Evolutionary conservation across 345 rosid species (phyloP).

Genomic region (Lagerstroemia speciosa): DNA sequence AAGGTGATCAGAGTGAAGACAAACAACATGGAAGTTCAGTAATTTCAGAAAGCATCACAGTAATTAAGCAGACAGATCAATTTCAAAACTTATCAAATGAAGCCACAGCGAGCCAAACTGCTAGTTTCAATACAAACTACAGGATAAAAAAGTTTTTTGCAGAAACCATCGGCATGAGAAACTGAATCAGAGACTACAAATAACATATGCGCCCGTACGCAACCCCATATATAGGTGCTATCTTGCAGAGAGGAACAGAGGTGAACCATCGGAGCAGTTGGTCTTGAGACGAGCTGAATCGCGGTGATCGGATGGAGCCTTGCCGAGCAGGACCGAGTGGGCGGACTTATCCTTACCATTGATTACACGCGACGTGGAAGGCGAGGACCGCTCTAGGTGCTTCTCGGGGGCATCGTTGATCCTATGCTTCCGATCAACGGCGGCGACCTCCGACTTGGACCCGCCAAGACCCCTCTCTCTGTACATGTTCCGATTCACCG

Average conservation of each 20-base stretch:
- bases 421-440: conserved; percentile 62
- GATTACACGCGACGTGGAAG: conserved; percentile 55
- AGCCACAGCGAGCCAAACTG: neutral
- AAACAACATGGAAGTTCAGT: neutral
- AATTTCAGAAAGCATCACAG: neutral
- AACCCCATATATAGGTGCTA: neutral
- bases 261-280: conserved; percentile 52
- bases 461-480: conserved; percentile 32
- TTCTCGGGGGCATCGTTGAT: conserved; percentile 63
- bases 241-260: neutral
- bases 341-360: conserved; percentile 59
- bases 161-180: neutral
- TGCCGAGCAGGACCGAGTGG: conserved; percentile 34
- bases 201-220: neutral
- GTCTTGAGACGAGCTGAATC: conserved; percentile 51
- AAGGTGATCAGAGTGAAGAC: neutral
- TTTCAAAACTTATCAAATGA: neutral
- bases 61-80: neutral
- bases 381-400: conserved; percentile 69
- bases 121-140: neutral
- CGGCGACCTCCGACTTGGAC: conserved; percentile 52
- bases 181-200: neutral
- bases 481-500: conserved; percentile 8
- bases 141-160: neutral
- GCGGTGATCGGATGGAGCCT: conserved; percentile 45